These are phyloP conservation scores for Trichophyton equinum DNA, from an alignment of 2,329 filamentous ascomycete species.

Conservation along the genomic window DNA sequence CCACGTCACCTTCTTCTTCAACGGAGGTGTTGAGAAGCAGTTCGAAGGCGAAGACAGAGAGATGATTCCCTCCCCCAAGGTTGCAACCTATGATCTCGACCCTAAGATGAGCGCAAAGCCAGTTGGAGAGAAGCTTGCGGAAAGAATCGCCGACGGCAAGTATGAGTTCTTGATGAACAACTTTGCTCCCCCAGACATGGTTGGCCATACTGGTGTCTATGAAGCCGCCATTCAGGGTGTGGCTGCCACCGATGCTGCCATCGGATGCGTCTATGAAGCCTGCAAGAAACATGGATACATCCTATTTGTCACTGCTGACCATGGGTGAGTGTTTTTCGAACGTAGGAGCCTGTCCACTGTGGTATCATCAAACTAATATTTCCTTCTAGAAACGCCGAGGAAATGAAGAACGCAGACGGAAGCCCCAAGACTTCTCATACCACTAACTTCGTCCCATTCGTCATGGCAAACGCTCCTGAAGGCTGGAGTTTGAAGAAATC, in stretches of 20 bases:
- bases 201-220: constrained; percentile 95
- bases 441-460: constrained; percentile 91
- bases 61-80: constrained; percentile 87
- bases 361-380: not conserved
- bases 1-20: constrained; percentile 99
- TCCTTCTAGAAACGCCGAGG: constrained; percentile 67
- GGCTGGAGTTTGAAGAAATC: constrained; percentile 76
- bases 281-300: constrained; percentile 91
- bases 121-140: constrained; percentile 78
- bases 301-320: constrained; percentile 90
- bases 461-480: constrained; percentile 93
- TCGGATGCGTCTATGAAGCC: constrained; percentile 79
- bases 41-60: constrained; percentile 87
- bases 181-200: constrained; percentile 98
- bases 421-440: constrained; percentile 98
- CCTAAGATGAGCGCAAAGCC: constrained; percentile 91
- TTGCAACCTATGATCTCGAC: constrained; percentile 87
- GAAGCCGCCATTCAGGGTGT: constrained; percentile 80
- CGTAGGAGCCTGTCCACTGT: not conserved
- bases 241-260: constrained; percentile 81
- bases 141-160: constrained; percentile 70
- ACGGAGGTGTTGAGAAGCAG: constrained; percentile 93
- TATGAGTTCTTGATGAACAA: constrained; percentile 99
- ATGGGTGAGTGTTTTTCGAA: constrained; percentile 48
- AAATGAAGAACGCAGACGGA: constrained; percentile 94